Evolutionary conservation across 768 basidiomycete genomes (phyloP), one percentile per base, ranked within the genome.

Genomic region (Lactarius tabidus): DNA sequence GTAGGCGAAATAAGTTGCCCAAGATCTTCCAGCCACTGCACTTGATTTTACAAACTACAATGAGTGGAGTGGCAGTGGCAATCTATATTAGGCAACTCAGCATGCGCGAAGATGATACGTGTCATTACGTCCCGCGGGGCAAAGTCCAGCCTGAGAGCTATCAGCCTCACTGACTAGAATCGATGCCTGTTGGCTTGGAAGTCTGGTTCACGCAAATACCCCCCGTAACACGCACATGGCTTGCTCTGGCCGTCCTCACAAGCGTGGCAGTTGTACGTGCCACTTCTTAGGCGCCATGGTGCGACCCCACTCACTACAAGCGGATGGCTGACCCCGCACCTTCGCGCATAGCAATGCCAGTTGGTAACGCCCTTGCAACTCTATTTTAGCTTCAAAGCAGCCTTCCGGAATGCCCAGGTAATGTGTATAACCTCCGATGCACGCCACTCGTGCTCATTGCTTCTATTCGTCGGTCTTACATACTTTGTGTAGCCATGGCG

Each of bases 181-280:
- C 51, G 8, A 91, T 92, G 91, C 88, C 88, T 28, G 89, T 90
- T 62, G 90, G 90, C 61, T 82, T 95, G 67, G 93, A 96, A 74
- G 91, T 88, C 36, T 95, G 94, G 95, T 83, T 97, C 38, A 83
- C 82, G 33, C 92, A 95, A 71, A 91, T 98, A 65, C 95, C 95
- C 38, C 95, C 95, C 6, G 85, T 98, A 51, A 97, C 95, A 2
- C 81, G 95, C 55, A 82, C 82, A 59, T 98, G 95, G 95, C 82
- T 96, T 23, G 84, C 80, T 2, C 80, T 94, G 4, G 86, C 90
- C 12, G 85, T 96, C 15, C 79, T 87, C 17, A 89, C 87, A 7
- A 95, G 92, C 72, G 71, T 96, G 58, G 90, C 93, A 20, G 91
- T 96, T 68, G 95, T 96, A 74, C 71, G 93, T 69, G 57, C 43